Evolutionary conservation across 1,284 basidiomycete species (phyloP).

Genomic region (Ceratobasidium sp.): DNA sequence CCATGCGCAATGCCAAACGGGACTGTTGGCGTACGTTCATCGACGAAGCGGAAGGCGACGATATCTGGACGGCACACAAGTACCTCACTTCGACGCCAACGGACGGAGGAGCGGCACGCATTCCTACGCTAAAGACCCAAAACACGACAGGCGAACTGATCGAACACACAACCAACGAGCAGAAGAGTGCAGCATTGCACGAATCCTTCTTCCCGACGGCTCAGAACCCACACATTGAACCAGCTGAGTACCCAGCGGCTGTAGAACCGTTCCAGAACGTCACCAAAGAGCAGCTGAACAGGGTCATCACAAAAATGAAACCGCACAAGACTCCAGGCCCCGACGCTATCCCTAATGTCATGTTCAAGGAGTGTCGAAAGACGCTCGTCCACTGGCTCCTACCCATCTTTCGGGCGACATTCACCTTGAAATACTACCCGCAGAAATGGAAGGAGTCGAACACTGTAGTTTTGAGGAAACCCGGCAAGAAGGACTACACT

Average conservation of each 20-base stretch:
- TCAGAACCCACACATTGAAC: not conserved
- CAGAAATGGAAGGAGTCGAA: conserved; percentile 27
- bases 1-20: conserved; percentile 7
- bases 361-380: conserved; percentile 48
- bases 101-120: conserved; percentile 1
- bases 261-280: not conserved
- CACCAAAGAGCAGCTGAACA: conserved; percentile 18
- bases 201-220: conserved; percentile 40
- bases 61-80: conserved; percentile 39
- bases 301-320: conserved; percentile 27
- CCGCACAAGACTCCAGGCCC: conserved; percentile 51
- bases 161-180: conserved; percentile 1
- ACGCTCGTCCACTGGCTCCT: conserved; percentile 46
- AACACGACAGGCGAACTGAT: not conserved
- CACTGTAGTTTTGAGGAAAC: conserved; percentile 48
- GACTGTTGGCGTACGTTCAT: conserved; percentile 38
- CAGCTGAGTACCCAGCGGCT: not conserved
- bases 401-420: conserved; percentile 36
- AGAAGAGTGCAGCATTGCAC: conserved; percentile 26
- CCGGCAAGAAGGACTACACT: conserved; percentile 45
- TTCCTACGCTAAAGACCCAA: conserved; percentile 25
- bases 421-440: conserved; percentile 29
- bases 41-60: conserved; percentile 32
- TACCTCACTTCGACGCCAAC: conserved; percentile 10
- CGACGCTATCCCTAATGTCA: conserved; percentile 51